Base-by-base conservation (phyloP, 140 eudicot species). In the Bidens hawaiensis region DNA sequence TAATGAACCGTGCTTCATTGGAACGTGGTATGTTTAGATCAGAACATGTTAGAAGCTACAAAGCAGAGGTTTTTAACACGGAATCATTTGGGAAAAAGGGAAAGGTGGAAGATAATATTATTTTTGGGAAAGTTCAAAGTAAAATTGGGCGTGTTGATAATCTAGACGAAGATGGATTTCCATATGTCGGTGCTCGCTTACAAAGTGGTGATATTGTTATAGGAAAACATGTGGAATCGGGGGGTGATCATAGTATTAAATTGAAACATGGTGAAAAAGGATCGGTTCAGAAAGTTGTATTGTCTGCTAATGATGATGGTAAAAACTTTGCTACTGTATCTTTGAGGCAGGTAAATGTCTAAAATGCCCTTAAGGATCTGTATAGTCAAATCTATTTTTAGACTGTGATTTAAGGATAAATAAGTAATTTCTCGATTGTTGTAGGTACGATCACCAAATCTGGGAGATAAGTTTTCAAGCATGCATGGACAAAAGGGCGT, bases 401-500 rank as follows among this genome's bases (percentile, higher is more conserved):
- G 10, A 59, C n/a, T n/a, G n/a, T n/a, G n/a, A n/a, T n/a, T n/a
- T 30, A 53, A 2, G 11, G 51, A 3, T 12, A 23, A 64, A 47
- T 14, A 19, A 3, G 59, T 25, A 18, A 9, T 62, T 12, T 78
- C 6, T 34, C 14, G 24, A 41, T 26, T 64, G 22, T 72, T 73
- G 52, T 73, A 91, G 98, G 95, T 91, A 68, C 96, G 98, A 5
- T 51, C 87, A 6, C 95, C 98, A 13, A 84, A 81, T 56, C 96
- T 90, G 7, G 97, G 97, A 7, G 97, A 86, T 70, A 90, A 90
- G 70, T 90, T 90, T 36, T 86, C 97, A 1, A 86, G 96, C 73
- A 87, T 90, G 97, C 97, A 90, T 21, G 97, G 97, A 40, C 97
- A 90, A 49, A 90, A 90, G 80, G 96, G 97, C 41, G 97, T 90